phyloP scores from a whole-genome alignment of 2,329 filamentous ascomycete genomes.

The Mollisia scopiformis region DNA sequence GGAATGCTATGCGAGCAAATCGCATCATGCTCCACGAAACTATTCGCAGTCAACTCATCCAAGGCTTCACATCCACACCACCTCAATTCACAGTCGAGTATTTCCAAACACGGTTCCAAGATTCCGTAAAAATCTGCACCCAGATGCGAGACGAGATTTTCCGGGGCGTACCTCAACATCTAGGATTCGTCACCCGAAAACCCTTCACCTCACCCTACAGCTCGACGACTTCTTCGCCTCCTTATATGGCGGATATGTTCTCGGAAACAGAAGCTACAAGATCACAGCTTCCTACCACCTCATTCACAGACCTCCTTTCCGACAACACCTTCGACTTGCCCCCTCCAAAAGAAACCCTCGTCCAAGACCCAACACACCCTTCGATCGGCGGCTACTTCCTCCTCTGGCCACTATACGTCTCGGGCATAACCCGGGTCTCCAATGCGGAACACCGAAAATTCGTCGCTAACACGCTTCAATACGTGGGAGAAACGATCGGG shows the following conservation, averaged over 20 bases:
- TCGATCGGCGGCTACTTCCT: conserved; percentile 23
- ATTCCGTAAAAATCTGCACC: conserved; percentile 14
- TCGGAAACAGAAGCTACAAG: not conserved
- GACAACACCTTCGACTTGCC: not conserved
- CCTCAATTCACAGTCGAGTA: conserved; percentile 9
- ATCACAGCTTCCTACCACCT: not conserved
- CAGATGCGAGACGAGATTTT: conserved; percentile 25
- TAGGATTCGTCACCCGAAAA: conserved; percentile 13
- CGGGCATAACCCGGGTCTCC: conserved; percentile 11
- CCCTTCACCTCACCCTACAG: conserved; percentile 4
- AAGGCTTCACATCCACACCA: conserved; percentile 8
- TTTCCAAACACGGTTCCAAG: conserved; percentile 12
- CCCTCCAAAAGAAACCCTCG: not conserved
- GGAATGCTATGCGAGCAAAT: conserved; percentile 1
- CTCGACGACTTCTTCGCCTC: not conserved
- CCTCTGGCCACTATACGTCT: conserved; percentile 25
- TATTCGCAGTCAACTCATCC: conserved; percentile 18
- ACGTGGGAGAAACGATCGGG: conserved; percentile 56
- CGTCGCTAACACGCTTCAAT: conserved; percentile 42
- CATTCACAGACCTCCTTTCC: not conserved
- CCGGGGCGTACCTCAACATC: conserved; percentile 22
- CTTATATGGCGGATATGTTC: not conserved
- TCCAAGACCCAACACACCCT: not conserved
- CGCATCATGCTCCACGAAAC: conserved; percentile 24
- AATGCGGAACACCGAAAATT: not conserved